Conservation (phyloP, 495 filamentous ascomycete genomes). For the Penicillium waksmanii region DNA sequence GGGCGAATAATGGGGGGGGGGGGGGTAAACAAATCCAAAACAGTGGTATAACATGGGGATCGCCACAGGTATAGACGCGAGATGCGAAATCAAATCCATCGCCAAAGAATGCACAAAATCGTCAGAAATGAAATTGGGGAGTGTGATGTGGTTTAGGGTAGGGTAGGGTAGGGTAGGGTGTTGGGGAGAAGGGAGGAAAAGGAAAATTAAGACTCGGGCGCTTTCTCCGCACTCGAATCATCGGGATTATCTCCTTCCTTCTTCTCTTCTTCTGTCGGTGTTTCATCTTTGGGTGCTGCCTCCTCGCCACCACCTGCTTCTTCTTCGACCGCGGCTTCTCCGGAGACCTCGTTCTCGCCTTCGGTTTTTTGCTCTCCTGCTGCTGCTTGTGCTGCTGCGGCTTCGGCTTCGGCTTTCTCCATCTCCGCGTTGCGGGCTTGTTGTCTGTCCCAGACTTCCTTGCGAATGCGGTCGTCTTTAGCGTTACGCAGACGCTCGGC, state of each 20-base stretch:
- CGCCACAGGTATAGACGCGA: constrained; percentile 25
- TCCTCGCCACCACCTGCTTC: not conserved
- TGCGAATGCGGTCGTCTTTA: constrained; percentile 85
- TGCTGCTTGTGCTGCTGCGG: constrained; percentile 24
- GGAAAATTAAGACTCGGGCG: constrained; percentile 5
- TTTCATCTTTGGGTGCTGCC: constrained; percentile 9
- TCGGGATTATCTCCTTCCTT: constrained; percentile 9
- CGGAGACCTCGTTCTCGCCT: constrained; percentile 17
- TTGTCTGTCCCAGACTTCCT: constrained; percentile 81
- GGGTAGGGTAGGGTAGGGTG: too few relatives aligned
- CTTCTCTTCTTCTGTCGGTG: constrained; percentile 13
- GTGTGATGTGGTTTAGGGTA: not conserved
- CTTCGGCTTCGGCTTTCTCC: constrained; percentile 36
- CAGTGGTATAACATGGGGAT: constrained; percentile 3
- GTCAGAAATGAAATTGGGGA: constrained; percentile 1
- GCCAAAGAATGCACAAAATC: constrained; percentile 11
- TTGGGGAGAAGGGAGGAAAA: constrained; percentile 1
- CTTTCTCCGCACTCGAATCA: constrained; percentile 7
- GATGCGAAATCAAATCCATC: constrained; percentile 13
- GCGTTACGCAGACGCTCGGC: constrained; percentile 80
- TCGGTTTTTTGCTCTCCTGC: constrained; percentile 20
- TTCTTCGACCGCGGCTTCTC: constrained; percentile 7
- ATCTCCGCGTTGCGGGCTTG: constrained; percentile 52
- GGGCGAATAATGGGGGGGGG: constrained; percentile 17
- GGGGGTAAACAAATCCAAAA: not conserved